Evolutionary conservation across 306 rosid species (phyloP), one percentile per base, ranked within the genome.

Genomic region (Rosa rugosa): DNA sequence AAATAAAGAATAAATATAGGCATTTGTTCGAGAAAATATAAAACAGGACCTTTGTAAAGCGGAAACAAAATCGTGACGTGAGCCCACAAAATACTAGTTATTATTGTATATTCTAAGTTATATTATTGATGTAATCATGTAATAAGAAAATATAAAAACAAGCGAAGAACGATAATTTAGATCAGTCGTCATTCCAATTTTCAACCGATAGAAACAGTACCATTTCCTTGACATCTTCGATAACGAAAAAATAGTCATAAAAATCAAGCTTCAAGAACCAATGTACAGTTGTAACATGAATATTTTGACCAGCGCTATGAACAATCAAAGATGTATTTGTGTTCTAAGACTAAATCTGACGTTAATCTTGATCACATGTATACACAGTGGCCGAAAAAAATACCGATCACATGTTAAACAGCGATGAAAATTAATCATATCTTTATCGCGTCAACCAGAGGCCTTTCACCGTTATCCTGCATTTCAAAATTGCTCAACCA

Each of bases 401-500:
- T 31, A 31, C 36, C 36, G 3, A 31, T 31, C 36, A 31, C 36
- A 31, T 4, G 40, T 84, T 16, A 50, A 69, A 76, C 36, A 36
- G 71, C 72, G 59, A 20, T 63, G 75, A 53, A 80, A 67, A 49
- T 11, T 73, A 69, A 79, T 49, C 65, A 27, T 45, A 59, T 45
- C 54, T 42, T 41, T 18, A 42, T 10, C 34, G 18, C 45, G 76
- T 27, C 79, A 41, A 71, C 71, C 42, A 25, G 18, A 76, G 49
- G 78, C 79, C 71, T 22, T 73, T 56, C 67, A 46, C 40, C 57
- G 69, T 59, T 59, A 50, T 40, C 63, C 78, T 46, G 64, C 66
- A 54, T 78, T 65, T 75, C 54, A 75, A 75, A 75, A 56, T 36
- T 75, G 79, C 68, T 77, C 72, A 34, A n/a, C 51, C 46, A 25